Percentiles rank a stretch among this genome's conserved stretches.
These are phyloP conservation scores for Vigna hirtella DNA, from an alignment of 306 rosid genomes.

Conservation along the genomic window DNA sequence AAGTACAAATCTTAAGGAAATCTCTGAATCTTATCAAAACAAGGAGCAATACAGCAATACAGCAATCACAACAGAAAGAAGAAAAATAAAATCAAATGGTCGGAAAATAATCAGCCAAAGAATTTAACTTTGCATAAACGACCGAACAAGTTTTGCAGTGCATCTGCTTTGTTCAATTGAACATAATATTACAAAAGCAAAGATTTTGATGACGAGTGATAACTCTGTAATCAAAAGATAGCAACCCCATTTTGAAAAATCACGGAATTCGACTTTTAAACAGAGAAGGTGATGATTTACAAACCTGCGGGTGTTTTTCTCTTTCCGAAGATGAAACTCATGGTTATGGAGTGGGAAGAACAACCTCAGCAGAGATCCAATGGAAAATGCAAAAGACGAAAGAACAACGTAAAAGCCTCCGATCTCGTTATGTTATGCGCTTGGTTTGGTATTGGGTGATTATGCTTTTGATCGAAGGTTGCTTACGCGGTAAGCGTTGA, in stretches of 20 bases:
- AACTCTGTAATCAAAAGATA: constrained; percentile 28
- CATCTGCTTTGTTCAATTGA: background rate
- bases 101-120: background rate
- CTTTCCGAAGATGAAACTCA: constrained; percentile 97
- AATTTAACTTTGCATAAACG: background rate
- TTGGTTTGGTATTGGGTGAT: constrained; percentile 19
- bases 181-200: background rate
- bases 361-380: constrained; percentile 13
- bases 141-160: background rate
- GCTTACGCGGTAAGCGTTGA: constrained; percentile 58
- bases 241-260: constrained; percentile 14
- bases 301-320: constrained; percentile 94
- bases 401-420: background rate
- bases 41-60: background rate
- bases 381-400: background rate
- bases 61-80: background rate
- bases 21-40: constrained; percentile 23
- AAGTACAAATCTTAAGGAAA: background rate
- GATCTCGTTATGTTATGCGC: constrained; percentile 26
- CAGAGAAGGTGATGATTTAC: background rate
- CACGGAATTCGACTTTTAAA: background rate
- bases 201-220: background rate
- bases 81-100: background rate
- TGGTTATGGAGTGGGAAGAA: constrained; percentile 36
- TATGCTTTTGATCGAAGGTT: constrained; percentile 38